These are phyloP conservation scores for Heimioporus sp. DNA, from an alignment of 768 basidiomycete species.

Conservation along the genomic window DNA sequence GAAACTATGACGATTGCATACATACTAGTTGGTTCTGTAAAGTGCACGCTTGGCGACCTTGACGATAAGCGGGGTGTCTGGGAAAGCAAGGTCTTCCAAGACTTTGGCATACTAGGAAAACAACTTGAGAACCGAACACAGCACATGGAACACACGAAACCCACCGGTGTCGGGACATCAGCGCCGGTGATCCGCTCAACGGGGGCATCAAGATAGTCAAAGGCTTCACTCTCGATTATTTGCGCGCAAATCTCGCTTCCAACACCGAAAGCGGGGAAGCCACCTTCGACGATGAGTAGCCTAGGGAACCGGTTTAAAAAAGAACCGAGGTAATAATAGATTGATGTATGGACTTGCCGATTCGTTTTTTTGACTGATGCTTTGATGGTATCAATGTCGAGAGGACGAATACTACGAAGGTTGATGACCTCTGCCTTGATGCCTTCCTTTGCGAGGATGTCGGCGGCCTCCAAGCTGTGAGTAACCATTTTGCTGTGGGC, in stretches of 20 bases:
- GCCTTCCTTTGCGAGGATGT: slow-evolving; percentile 89
- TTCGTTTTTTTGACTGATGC: slow-evolving; percentile 98
- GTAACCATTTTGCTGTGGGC: slow-evolving; percentile 99
- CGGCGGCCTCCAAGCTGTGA: slow-evolving; percentile 93
- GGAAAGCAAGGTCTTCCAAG: slow-evolving; percentile 91
- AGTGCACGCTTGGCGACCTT: slow-evolving; percentile 94
- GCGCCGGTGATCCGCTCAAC: slow-evolving; percentile 98
- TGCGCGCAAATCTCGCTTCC: slow-evolving; percentile 98
- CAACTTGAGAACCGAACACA: slow-evolving; percentile 11
- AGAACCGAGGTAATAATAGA: background rate
- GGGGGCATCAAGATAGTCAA: slow-evolving; percentile 97
- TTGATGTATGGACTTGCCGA: slow-evolving; percentile 48
- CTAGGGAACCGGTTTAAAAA: slow-evolving; percentile 35
- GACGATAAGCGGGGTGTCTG: slow-evolving; percentile 84
- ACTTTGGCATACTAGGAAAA: slow-evolving; percentile 76
- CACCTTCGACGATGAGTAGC: slow-evolving; percentile 93
- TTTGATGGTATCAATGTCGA: slow-evolving; percentile 97
- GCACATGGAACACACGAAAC: slow-evolving; percentile 29
- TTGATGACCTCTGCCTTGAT: slow-evolving; percentile 99
- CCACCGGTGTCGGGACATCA: slow-evolving; percentile 92
- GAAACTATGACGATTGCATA: slow-evolving; percentile 8
- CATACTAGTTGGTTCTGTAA: slow-evolving; percentile 76
- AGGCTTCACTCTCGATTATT: slow-evolving; percentile 95
- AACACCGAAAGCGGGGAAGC: slow-evolving; percentile 98
- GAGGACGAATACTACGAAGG: slow-evolving; percentile 90